phyloP scores from a whole-genome alignment of 176 grass and related monocot genomes.

The Bolboschoenus planiculmis region DNA sequence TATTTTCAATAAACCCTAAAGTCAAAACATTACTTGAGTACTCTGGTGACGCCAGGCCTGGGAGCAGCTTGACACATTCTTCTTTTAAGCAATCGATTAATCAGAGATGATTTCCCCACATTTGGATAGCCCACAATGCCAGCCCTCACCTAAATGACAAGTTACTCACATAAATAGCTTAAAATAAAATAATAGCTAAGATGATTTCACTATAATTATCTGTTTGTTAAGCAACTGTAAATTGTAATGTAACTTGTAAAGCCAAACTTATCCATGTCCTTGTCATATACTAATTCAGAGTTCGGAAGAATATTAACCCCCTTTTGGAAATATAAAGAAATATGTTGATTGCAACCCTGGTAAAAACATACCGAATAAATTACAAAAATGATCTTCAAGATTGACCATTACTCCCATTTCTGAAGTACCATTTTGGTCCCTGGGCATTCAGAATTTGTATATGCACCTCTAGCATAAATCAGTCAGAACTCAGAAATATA shows the following conservation, averaged over 20 bases:
- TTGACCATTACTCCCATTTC: not conserved
- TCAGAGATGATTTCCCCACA: conserved; percentile 93
- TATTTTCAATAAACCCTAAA: not conserved
- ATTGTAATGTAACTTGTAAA: not conserved
- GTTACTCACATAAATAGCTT: not conserved
- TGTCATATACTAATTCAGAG: not conserved
- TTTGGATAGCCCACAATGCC: conserved; percentile 99
- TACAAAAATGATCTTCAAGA: not conserved
- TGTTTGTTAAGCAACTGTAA: not conserved
- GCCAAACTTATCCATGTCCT: not conserved
- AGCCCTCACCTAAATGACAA: conserved; percentile 60
- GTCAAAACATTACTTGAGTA: conserved; percentile 46
- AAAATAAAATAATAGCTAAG: not conserved
- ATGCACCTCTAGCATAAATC: not conserved
- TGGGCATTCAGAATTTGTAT: not conserved
- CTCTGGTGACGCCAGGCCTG: conserved; percentile 95
- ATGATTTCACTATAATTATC: not conserved
- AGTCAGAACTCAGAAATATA: not conserved
- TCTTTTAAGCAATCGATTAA: conserved; percentile 91
- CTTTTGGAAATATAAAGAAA: not conserved
- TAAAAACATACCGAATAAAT: not conserved
- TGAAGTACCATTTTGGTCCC: not conserved
- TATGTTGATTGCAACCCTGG: not conserved
- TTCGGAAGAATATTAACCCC: not conserved
- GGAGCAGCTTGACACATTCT: conserved; percentile 96